phyloP scores from a whole-genome alignment of 2,329 filamentous ascomycete species.

The Myriosclerotinia scirpicola region DNA sequence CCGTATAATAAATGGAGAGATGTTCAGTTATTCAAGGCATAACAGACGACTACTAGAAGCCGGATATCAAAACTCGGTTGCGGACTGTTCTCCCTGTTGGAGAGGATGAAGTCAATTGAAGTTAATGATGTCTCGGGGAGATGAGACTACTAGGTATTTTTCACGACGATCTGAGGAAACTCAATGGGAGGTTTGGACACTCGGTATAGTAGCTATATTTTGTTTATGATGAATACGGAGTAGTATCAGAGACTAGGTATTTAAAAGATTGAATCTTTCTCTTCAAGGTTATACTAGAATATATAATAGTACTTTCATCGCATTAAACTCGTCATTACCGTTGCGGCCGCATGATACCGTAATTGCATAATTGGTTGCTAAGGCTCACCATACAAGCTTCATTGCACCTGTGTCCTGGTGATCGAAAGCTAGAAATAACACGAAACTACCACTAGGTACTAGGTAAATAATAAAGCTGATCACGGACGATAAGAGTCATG shows the following conservation, averaged over 20 bases:
- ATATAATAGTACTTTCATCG: neutral
- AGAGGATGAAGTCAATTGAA: neutral
- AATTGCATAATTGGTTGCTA: constrained; percentile 23
- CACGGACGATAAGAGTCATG: constrained; percentile 21
- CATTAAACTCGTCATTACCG: neutral
- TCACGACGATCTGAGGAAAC: neutral
- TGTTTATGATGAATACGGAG: neutral
- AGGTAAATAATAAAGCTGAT: neutral
- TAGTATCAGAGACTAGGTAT: neutral
- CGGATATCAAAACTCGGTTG: neutral
- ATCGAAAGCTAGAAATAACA: constrained; percentile 11
- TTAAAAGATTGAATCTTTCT: neutral
- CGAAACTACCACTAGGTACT: neutral
- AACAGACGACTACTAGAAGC: neutral
- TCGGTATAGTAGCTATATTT: neutral
- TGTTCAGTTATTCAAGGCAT: neutral
- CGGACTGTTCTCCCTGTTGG: neutral
- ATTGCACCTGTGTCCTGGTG: constrained; percentile 28
- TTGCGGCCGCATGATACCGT: neutral
- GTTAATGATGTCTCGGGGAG: neutral
- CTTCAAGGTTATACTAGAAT: neutral
- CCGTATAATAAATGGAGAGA: neutral
- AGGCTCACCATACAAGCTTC: constrained; percentile 36
- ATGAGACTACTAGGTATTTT: neutral
- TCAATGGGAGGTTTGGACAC: neutral